phyloP scores from a whole-genome alignment of 2,329 filamentous ascomycete genomes.

The Xylaria sp. region DNA sequence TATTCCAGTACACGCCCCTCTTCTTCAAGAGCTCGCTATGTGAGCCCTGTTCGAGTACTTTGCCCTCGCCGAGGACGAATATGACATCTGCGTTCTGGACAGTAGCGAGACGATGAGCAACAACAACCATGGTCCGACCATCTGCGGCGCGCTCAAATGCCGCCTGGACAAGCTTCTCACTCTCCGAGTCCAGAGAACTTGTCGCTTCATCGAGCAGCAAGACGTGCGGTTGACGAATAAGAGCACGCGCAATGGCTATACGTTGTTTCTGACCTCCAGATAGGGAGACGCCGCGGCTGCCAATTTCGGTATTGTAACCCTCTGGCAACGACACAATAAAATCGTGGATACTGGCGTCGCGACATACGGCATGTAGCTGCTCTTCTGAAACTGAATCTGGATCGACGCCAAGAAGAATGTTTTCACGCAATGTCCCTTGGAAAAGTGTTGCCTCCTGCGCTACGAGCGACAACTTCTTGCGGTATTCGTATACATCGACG shows the following conservation, averaged over 20 bases:
- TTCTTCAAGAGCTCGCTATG: slow-evolving; percentile 63
- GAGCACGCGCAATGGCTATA: slow-evolving; percentile 74
- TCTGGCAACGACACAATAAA: slow-evolving; percentile 75
- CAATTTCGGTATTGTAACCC: slow-evolving; percentile 75
- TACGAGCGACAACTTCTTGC: slow-evolving; percentile 74
- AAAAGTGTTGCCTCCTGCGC: slow-evolving; percentile 81
- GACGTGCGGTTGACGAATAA: slow-evolving; percentile 73
- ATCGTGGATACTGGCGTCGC: slow-evolving; percentile 75
- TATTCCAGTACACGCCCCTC: slow-evolving; percentile 67
- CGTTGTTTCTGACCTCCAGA: slow-evolving; percentile 80
- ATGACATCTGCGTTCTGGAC: slow-evolving; percentile 84
- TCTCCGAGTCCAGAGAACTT: slow-evolving; percentile 72
- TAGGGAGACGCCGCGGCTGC: slow-evolving; percentile 72
- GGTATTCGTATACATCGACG: slow-evolving; percentile 71
- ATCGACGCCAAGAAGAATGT: slow-evolving; percentile 73
- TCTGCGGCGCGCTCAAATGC: slow-evolving; percentile 73
- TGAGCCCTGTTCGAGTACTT: slow-evolving; percentile 65
- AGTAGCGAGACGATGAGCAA: slow-evolving; percentile 81
- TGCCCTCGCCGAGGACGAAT: slow-evolving; percentile 77
- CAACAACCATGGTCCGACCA: slow-evolving; percentile 75
- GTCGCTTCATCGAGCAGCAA: slow-evolving; percentile 80
- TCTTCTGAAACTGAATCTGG: slow-evolving; percentile 63
- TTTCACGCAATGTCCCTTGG: slow-evolving; percentile 70
- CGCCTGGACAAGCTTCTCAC: slow-evolving; percentile 67
- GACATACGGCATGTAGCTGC: slow-evolving; percentile 63